Evolutionary conservation across 805 yeast genomes (phyloP).

Genomic region (Suhomyces tanzawaensis): DNA sequence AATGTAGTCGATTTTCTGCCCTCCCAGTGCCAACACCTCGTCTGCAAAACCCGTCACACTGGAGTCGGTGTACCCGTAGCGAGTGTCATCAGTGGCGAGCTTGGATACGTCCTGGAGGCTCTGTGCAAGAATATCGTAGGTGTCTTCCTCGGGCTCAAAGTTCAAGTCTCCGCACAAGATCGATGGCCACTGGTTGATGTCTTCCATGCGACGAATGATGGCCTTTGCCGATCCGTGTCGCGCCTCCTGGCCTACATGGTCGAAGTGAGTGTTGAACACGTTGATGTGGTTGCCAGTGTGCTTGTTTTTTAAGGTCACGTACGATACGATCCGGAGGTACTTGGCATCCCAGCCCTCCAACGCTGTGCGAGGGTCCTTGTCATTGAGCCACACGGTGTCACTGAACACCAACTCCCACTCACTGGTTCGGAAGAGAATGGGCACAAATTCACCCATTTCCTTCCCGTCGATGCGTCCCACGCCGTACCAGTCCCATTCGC

Average conservation of each 20-base stretch:
- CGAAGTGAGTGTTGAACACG: slow-evolving; percentile 20
- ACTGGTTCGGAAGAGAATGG: slow-evolving; percentile 11
- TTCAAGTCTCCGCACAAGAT: slow-evolving; percentile 32
- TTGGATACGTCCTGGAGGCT: slow-evolving; percentile 17
- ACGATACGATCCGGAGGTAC: slow-evolving; percentile 17
- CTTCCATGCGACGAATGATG: slow-evolving; percentile 8
- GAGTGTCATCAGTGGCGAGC: slow-evolving; percentile 20
- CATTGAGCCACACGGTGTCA: slow-evolving; percentile 21
- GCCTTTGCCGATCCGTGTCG: slow-evolving; percentile 12
- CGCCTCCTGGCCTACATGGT: slow-evolving; percentile 15
- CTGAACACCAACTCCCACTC: slow-evolving; percentile 16
- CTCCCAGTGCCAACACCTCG: slow-evolving; percentile 21
- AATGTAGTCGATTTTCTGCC: slow-evolving; percentile 33
- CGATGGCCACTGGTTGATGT: slow-evolving; percentile 29
- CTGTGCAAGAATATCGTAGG: slow-evolving; percentile 14
- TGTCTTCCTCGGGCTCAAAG: slow-evolving; percentile 20
- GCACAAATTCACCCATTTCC: slow-evolving; percentile 18
- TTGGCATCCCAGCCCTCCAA: slow-evolving; percentile 20
- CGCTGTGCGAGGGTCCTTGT: slow-evolving; percentile 6
- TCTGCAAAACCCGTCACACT: slow-evolving; percentile 36
- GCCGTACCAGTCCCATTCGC: slow-evolving; percentile 16
- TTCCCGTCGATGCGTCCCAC: slow-evolving; percentile 17
- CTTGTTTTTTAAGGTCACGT: slow-evolving; percentile 15
- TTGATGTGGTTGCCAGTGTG: slow-evolving; percentile 13
- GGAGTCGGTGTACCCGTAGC: slow-evolving; percentile 29